Evolutionary conservation across 2,329 filamentous ascomycete species (phyloP), one percentile per base, ranked within the genome.

Genomic region (Aspergillus japonicus): DNA sequence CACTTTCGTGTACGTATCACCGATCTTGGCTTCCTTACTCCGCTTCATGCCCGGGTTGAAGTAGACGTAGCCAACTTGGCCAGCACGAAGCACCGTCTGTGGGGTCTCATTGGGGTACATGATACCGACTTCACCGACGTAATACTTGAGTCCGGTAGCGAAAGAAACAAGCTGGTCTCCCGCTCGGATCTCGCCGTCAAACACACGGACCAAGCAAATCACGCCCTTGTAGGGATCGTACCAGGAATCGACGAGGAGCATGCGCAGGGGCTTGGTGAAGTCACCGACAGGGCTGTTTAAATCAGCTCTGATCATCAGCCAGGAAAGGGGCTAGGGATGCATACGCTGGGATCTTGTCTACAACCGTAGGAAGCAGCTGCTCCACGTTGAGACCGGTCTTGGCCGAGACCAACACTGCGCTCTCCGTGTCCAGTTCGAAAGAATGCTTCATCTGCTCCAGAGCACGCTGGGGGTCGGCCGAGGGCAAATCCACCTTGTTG

Each of bases 41-140:
- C 86, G 88, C 81, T 98, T 98, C 95, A 99, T 99, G 57, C 94
- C 95, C 0, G 95, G 95, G 71, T 97, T 99, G 82, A 99, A 98
- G 78, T 89, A 92, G 47, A 99, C 87, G 72, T 99, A 99, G 54
- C 95, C 95, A 2, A 99, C 92, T 77, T 99, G 95, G 0, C 95
- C 95, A 0, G 95, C 94, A 4, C 92, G 88, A 55, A 99, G 81
- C 7, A 87, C 81, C 1, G 84, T 87, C 75, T 96, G 92, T 0
- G 93, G 86, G 0, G 90, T 94, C 70, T 93, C 91, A 48, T 91
- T 83, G 0, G 95, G 95, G 70, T 98, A 92, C 85, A 97, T 95
- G 65, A 99, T 97, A 39, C 95, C 95, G 0, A 99, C 94, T 75
- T 99, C 94, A 14, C 95, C 95, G 5, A 98, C 92, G 7, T 87